Percentiles rank a stretch among this genome's conserved stretches.
Conservation (phyloP, 2,329 filamentous ascomycete species). For the Fusarium sp. region DNA sequence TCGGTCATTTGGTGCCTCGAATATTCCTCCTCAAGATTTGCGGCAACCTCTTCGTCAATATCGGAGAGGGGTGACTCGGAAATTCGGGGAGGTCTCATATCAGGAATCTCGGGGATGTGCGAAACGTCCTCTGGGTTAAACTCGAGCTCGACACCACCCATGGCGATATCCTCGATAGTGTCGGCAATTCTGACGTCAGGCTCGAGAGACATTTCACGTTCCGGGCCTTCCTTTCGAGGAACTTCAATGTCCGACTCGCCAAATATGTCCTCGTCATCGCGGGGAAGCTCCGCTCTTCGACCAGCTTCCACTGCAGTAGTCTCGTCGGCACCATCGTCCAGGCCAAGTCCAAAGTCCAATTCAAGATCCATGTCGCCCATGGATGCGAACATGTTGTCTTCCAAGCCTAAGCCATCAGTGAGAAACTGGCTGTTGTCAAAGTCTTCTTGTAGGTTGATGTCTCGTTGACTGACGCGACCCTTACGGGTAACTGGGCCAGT, state of each 20-base stretch:
- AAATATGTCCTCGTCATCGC: constrained; percentile 78
- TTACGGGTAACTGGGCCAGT: constrained; percentile 70
- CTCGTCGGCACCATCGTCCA: constrained; percentile 72
- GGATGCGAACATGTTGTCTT: constrained; percentile 71
- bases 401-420: constrained; percentile 74
- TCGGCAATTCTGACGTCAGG: constrained; percentile 73
- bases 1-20: constrained; percentile 69
- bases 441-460: constrained; percentile 79
- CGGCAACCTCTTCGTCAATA: constrained; percentile 75
- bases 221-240: constrained; percentile 70
- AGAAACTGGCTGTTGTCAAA: constrained; percentile 86
- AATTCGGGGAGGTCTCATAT: constrained; percentile 72
- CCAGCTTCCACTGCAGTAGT: constrained; percentile 82
- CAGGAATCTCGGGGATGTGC: constrained; percentile 65
- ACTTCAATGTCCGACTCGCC: constrained; percentile 74
- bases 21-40: constrained; percentile 73
- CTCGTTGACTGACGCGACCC: constrained; percentile 71
- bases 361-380: constrained; percentile 80
- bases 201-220: constrained; percentile 70
- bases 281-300: constrained; percentile 82
- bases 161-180: constrained; percentile 75
- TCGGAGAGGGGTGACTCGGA: constrained; percentile 81
- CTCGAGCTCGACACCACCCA: constrained; percentile 76
- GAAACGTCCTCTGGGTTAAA: constrained; percentile 75
- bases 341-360: constrained; percentile 81